Conservation (phyloP, 345 rosid genomes). For the Theobroma cacao region DNA sequence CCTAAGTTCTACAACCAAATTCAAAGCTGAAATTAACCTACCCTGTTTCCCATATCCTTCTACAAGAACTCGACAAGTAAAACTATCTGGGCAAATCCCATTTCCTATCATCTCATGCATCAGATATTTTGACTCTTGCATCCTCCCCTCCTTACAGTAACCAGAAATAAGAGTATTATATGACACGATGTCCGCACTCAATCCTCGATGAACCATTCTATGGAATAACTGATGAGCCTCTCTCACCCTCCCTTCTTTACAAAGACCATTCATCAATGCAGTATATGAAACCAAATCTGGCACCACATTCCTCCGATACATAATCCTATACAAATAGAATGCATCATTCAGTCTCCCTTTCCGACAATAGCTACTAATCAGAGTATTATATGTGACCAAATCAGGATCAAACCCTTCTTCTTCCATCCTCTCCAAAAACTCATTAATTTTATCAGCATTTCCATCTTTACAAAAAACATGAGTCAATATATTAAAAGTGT, state of each 20-base stretch:
- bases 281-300: constrained; percentile 88
- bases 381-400: constrained; percentile 80
- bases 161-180: constrained; percentile 75
- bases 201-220: constrained; percentile 62
- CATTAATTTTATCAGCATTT: constrained; percentile 48
- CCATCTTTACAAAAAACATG: constrained; percentile 59
- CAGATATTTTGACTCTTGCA: constrained; percentile 56
- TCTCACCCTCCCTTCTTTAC: constrained; percentile 64
- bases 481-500: constrained; percentile 81
- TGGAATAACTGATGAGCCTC: constrained; percentile 89
- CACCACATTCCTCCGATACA: constrained; percentile 60
- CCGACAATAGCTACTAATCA: constrained; percentile 73
- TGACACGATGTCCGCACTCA: constrained; percentile 57
- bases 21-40: constrained; percentile 66
- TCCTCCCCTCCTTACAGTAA: constrained; percentile 70
- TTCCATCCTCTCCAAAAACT: constrained; percentile 87
- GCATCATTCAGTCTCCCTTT: constrained; percentile 72
- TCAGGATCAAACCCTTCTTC: constrained; percentile 96
- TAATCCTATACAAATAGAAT: constrained; percentile 71
- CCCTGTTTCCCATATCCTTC: constrained; percentile 60
- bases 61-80: constrained; percentile 55
- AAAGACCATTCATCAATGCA: constrained; percentile 71
- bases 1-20: constrained; percentile 65
- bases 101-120: constrained; percentile 66
- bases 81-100: constrained; percentile 52